Evolutionary conservation across 208 protist species (phyloP), one percentile per base, ranked within the genome.

Genomic region (Acanthamoeba pearcei): DNA sequence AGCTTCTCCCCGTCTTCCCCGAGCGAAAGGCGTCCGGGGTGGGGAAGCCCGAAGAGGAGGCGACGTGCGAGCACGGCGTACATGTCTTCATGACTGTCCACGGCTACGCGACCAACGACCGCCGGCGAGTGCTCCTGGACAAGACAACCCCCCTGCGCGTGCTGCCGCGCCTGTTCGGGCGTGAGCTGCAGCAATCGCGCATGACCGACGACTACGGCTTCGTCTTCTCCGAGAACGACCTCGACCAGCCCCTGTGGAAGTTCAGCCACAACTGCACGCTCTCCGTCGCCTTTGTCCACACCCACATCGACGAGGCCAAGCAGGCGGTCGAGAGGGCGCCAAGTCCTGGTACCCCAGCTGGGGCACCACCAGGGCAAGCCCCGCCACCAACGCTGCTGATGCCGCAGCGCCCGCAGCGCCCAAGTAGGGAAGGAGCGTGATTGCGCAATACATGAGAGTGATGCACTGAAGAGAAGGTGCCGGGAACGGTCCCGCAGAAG

Each of bases 141-240:
- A 53, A 53, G 74, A 13, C 6, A 1, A 82, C 74, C 74, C 2
- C 74, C 4, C 74, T 82, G 38, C 32, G 46, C 22, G 74, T 27
- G 3, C 12, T 82, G 0, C 74, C 38, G 5, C 0, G 4, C 17
- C 24, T 29, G 42, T 82, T 82, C 42, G 46, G 74, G 5, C 8
- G 42, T 6, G 74, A 46, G 74, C 19, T 82, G 46, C 42, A 5
- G 22, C 74, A 82, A 5, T 27, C 24, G 74, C 15, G 22, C 5
- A 82, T 82, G 42, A 35, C 74, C 42, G 74, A 82, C 46, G 74
- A 82, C 74, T 53, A 82, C 38, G 74, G 74, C 38, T 82, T 53
- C 70, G 12, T 19, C 70, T 78, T 78, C 70, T 35, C n/a, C 38
- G 70, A 78, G 70, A 46, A 19, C 70, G 70, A 78, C 38, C 70